Base-by-base conservation (phyloP, 176 grass and related monocot species). In the Oropetium thomaeum region DNA sequence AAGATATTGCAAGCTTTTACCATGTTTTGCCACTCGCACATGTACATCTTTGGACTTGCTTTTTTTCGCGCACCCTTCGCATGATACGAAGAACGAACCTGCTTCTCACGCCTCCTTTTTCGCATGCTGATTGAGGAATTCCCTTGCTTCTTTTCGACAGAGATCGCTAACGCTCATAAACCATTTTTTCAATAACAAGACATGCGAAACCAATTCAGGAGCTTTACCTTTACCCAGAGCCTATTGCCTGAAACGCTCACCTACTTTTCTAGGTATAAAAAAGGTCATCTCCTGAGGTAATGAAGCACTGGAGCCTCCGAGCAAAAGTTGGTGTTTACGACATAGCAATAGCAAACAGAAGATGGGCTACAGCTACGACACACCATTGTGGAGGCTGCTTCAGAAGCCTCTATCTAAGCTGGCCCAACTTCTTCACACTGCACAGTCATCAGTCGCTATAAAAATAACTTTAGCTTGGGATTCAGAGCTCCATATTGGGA, bases 281-380 rank as follows among this genome's bases (percentile, higher is more conserved):
- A 81, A 81, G 33, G 16, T 44, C 77, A 81, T 81, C 64, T 47
- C 9, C 9, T 81, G 77, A 70, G 84, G 34, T 81, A 86, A 86
- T 45, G 63, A 63, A 69, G 63, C 77, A 81, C 84, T 81, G 61
- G 8, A 54, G 16, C 10, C 3, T 22, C 5, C 45, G 5, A 22
- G n/a, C n/a, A 53, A 74, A 81, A 81, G 63, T n/a, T n/a, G n/a
- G 33, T 13, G 23, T 34, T 57, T 54, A 58, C 30, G 42, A 31
- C 43, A 38, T 7, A 86, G 42, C 41, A 74, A 47, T 7, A 12
- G 7, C 41, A 52, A 33, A 47, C 16, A 45, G 3, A 47, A 16
- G 44, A 82, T 75, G 71, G 51, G 71, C 38, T 48, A 75, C 51
- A 82, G 70, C 61, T 74, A 33, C 10, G n/a, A 26, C 61, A 41